Evolutionary conservation across 1,284 basidiomycete genomes (phyloP).

Genomic region (Irpex lacteus): DNA sequence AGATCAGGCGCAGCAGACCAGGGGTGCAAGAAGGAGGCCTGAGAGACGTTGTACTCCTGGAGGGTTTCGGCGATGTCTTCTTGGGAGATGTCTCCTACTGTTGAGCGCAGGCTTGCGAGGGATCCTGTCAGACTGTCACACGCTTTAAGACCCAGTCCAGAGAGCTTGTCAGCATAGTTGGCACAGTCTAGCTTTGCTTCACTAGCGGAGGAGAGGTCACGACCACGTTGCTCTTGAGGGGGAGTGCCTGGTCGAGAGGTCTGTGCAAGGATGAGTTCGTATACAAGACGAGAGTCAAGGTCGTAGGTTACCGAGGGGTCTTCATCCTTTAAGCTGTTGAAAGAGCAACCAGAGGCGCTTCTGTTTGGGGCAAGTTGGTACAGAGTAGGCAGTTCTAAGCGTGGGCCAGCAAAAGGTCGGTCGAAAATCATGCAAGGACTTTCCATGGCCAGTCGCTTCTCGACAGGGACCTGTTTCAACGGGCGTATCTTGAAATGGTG

Average conservation of each 20-base stretch:
- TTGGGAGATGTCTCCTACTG: neutral
- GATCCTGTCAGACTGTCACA: neutral
- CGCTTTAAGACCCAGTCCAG: neutral
- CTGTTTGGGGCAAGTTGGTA: constrained; percentile 8
- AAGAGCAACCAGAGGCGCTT: constrained; percentile 5
- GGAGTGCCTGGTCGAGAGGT: neutral
- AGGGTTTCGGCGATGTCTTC: neutral
- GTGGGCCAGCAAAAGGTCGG: constrained; percentile 6
- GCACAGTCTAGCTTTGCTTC: neutral
- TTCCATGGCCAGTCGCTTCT: neutral
- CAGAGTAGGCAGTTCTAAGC: constrained; percentile 3
- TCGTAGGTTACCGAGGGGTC: neutral
- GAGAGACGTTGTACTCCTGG: neutral
- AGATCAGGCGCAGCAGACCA: neutral
- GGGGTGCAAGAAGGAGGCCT: neutral
- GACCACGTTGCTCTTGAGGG: neutral
- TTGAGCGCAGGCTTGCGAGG: neutral
- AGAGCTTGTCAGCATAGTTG: neutral
- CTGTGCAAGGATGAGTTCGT: neutral
- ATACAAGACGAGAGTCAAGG: neutral
- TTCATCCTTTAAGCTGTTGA: constrained; percentile 3
- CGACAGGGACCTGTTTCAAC: constrained; percentile 11
- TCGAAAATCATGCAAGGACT: constrained; percentile 12
- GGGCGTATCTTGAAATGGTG: constrained; percentile 16
- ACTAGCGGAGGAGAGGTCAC: neutral